A percentile compares a stretch with the other conserved stretches of the same genome.
Conservation (phyloP, 257 asterid species). For the Vinca minor region DNA sequence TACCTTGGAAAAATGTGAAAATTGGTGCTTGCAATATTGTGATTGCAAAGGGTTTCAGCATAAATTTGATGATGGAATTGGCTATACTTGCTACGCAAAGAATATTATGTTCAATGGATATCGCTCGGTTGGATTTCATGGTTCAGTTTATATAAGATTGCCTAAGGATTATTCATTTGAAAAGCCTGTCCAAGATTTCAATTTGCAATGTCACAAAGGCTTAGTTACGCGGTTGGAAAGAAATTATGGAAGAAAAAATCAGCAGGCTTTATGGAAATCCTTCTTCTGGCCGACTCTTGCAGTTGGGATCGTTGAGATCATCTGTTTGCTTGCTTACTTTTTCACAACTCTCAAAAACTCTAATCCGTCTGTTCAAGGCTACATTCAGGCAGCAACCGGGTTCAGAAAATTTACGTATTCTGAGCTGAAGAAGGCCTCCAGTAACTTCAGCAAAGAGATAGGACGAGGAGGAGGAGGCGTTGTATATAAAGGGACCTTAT, state of each 20-base stretch:
- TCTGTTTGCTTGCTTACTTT: constrained; percentile 20
- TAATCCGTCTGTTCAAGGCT: constrained; percentile 1
- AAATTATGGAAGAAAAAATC: not conserved
- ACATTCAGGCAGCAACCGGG: constrained; percentile 22
- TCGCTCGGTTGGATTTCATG: not conserved
- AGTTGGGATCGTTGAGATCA: constrained; percentile 17
- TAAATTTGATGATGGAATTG: not conserved
- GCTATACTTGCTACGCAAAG: constrained; percentile 28
- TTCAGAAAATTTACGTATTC: constrained; percentile 32
- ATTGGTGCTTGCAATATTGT: constrained; percentile 18
- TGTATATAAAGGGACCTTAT: constrained; percentile 28
- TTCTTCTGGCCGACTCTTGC: constrained; percentile 10
- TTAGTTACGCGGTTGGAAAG: not conserved
- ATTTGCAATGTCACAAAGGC: constrained; percentile 8
- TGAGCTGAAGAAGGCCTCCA: constrained; percentile 32
- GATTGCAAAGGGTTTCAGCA: constrained; percentile 35
- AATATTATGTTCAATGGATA: constrained; percentile 25
- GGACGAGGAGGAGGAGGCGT: constrained; percentile 36
- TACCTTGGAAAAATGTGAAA: constrained; percentile 19
- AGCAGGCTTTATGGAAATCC: constrained; percentile 8
- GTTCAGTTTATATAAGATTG: constrained; percentile 19
- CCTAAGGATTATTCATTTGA: constrained; percentile 6
- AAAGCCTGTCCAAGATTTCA: not conserved
- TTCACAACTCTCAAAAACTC: constrained; percentile 14
- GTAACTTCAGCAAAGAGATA: constrained; percentile 29